These are phyloP conservation scores for Hura crepitans DNA, from an alignment of 441 rosid species.

Conservation along the genomic window DNA sequence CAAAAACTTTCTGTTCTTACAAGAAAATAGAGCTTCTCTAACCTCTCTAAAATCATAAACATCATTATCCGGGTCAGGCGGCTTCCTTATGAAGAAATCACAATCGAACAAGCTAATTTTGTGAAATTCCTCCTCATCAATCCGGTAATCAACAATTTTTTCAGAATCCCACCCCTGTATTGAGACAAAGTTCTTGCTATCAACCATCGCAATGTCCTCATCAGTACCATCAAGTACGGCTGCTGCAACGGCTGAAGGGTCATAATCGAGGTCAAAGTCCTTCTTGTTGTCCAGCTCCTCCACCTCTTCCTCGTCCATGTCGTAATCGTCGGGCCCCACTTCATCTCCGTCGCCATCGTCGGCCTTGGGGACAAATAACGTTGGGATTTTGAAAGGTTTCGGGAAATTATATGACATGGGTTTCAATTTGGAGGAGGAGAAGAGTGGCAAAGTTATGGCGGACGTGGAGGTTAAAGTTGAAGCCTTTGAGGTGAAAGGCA, in stretches of 20 bases:
- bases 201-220: constrained; percentile 56
- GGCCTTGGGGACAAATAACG: constrained; percentile 42
- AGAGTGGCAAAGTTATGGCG: constrained; percentile 19
- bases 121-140: constrained; percentile 85
- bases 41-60: constrained; percentile 97
- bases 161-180: constrained; percentile 83
- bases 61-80: constrained; percentile 87
- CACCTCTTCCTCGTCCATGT: constrained; percentile 71
- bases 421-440: constrained; percentile 20
- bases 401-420: constrained; percentile 23
- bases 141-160: constrained; percentile 75
- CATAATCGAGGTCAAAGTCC: constrained; percentile 87
- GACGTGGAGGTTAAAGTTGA: constrained; percentile 21
- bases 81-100: constrained; percentile 86
- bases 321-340: constrained; percentile 63
- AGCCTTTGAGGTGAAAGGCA: constrained; percentile 25
- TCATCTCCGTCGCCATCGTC: constrained; percentile 72
- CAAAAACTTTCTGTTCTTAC: no score
- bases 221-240: constrained; percentile 32
- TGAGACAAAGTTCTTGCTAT: constrained; percentile 67
- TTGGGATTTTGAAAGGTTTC: constrained; percentile 31
- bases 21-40: neutral
- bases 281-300: constrained; percentile 86
- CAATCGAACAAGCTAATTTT: constrained; percentile 76
- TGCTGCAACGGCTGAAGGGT: constrained; percentile 42